Evolutionary conservation across 208 protist genomes (phyloP).

Genomic region (Naegleria lovaniensis): DNA sequence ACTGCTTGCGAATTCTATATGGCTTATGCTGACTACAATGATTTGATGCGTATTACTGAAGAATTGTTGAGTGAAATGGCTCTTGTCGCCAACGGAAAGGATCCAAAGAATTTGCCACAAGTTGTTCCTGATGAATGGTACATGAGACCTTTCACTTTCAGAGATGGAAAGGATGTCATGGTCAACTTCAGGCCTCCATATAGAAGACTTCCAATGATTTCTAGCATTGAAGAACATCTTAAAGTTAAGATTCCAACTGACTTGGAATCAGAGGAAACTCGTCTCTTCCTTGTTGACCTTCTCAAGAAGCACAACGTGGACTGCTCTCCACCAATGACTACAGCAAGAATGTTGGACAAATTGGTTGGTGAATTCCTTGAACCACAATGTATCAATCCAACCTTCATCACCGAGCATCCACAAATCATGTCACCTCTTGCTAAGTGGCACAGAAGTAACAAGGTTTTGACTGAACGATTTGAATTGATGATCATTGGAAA

Average conservation of each 20-base stretch:
- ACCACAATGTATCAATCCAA: slow-evolving; percentile 91
- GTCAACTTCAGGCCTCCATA: slow-evolving; percentile 99
- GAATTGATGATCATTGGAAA: slow-evolving; percentile 97
- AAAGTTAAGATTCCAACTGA: slow-evolving; percentile 69
- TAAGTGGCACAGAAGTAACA: slow-evolving; percentile 92
- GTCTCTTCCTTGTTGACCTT: slow-evolving; percentile 74
- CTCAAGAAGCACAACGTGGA: slow-evolving; percentile 82
- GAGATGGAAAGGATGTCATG: slow-evolving; percentile 57
- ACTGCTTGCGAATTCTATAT: slow-evolving; percentile 99
- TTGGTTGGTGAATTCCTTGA: slow-evolving; percentile 92
- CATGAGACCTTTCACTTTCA: background rate
- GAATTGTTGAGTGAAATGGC: slow-evolving; percentile 88
- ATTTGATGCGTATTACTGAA: slow-evolving; percentile 97
- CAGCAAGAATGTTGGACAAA: slow-evolving; percentile 94
- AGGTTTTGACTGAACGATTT: slow-evolving; percentile 96
- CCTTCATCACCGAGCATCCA: slow-evolving; percentile 99
- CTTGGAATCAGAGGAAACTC: slow-evolving; percentile 63
- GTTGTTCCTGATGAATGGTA: slow-evolving; percentile 4
- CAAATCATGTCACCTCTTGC: slow-evolving; percentile 98
- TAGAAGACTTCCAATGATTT: slow-evolving; percentile 88
- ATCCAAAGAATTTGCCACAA: slow-evolving; percentile 68
- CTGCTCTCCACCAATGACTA: slow-evolving; percentile 85
- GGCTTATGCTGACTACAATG: slow-evolving; percentile 99
- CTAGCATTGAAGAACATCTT: slow-evolving; percentile 81
- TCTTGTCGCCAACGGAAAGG: slow-evolving; percentile 78